Base-by-base conservation (phyloP, 352 stramenopile genomes). In the Phytopythium ostracodes region DNA sequence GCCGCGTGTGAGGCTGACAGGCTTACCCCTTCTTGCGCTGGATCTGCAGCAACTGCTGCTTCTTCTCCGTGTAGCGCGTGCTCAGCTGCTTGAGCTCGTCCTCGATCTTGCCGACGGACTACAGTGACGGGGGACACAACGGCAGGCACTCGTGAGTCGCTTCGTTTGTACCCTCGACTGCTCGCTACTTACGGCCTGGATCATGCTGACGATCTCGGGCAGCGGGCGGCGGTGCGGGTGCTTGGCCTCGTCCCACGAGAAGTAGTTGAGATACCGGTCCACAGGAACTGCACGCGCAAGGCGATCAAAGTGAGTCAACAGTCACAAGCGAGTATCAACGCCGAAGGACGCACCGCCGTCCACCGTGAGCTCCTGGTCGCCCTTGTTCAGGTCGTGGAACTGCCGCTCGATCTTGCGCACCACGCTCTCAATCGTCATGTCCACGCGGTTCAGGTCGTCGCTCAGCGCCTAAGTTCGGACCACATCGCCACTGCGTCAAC, bases 211-310 rank as follows among this genome's bases (percentile, higher is more conserved):
- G 51, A 99, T 94, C 62, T 98, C 94, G 29, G 97, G 96, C 25
- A 99, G 75, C n/a, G 96, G 94, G 58, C 97, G 89, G 53, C 96
- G 91, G 73, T 99, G 96, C 29, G 85, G 89, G 66, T 99, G 98
- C 70, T 99, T 99, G 49, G 97, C 96, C 64, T 98, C 97, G 70
- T 99, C 97, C 97, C 96, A 99, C 46, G 94, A 96, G 72, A 99
- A 99, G 75, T 97, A 96, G 70, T 98, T 89, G 62, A 99, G 83
- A 76, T 99, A 99, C 49, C 93, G 87, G 56, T 94, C 85, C 55
- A 98, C 84, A 4, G 96, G 91, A 49, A 98, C 91, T 88, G 52
- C 42, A 71, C 6, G 20, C 24, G 25, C 33, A 38, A 12, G 15
- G 10, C 17, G n/a, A 54, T 35, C 27, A 22, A 14, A 4, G 18